A percentile compares a stretch with the other conserved stretches of the same genome.
Conservation (phyloP, 345 rosid genomes). For the Tarenaya hassleriana region DNA sequence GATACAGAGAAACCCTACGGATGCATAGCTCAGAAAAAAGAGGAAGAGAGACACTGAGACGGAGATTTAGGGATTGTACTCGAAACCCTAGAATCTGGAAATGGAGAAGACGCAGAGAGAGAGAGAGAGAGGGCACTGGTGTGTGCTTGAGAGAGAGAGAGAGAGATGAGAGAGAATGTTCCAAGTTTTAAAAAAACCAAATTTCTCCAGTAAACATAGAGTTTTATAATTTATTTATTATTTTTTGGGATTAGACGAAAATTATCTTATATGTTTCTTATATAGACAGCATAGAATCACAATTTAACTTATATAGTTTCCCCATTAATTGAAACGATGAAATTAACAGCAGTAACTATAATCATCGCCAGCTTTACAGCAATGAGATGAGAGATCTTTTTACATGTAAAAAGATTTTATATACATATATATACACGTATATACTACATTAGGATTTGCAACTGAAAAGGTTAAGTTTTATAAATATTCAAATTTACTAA, state of each 20-base stretch:
- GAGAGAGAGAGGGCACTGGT: background rate
- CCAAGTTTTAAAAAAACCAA: slow-evolving; percentile 18
- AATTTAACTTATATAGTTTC: too few relatives aligned
- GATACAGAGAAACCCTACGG: background rate
- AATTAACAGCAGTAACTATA: too few relatives aligned
- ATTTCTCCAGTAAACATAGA: background rate
- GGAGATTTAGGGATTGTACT: slow-evolving; percentile 19
- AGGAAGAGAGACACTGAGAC: slow-evolving; percentile 14
- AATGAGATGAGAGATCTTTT: too few relatives aligned
- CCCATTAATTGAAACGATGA: too few relatives aligned
- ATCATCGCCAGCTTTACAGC: too few relatives aligned
- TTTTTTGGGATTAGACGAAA: background rate
- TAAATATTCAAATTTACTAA: too few relatives aligned
- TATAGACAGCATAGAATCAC: background rate
- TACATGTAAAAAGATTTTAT: too few relatives aligned
- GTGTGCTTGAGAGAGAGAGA: slow-evolving; percentile 6
- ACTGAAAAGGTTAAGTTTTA: too few relatives aligned
- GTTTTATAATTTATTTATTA: background rate
- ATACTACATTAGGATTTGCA: too few relatives aligned
- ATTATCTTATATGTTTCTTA: background rate
- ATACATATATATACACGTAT: too few relatives aligned
- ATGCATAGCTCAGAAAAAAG: slow-evolving; percentile 27
- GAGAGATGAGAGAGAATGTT: slow-evolving; percentile 12
- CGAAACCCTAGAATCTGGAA: slow-evolving; percentile 23
- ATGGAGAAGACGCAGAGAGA: background rate